phyloP scores from a whole-genome alignment of 2,329 filamentous ascomycete genomes.

The Colletotrichum siamense region DNA sequence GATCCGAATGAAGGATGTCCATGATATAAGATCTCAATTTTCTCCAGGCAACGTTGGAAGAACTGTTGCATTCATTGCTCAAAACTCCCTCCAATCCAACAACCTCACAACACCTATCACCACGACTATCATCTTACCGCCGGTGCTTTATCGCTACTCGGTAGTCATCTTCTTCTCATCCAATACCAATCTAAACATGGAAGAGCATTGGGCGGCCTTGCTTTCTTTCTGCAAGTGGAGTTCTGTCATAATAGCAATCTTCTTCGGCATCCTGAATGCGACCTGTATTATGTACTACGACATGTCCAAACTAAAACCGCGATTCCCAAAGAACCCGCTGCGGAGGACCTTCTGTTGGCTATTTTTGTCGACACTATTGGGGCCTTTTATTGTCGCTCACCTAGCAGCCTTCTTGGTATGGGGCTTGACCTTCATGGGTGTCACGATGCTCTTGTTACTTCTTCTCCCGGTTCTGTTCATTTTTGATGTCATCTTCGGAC shows the following conservation, averaged over 20 bases:
- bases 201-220: not conserved
- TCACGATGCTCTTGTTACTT: not conserved
- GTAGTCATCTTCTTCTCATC: not conserved
- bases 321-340: not conserved
- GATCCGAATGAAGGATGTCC: rapidly evolving
- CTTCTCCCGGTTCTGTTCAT: not conserved
- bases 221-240: not conserved
- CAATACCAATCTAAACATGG: not conserved
- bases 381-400: not conserved
- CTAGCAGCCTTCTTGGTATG: not conserved
- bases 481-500: not conserved
- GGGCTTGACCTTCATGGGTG: not conserved
- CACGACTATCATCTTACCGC: not conserved
- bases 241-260: not conserved
- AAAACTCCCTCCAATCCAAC: not conserved
- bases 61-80: not conserved
- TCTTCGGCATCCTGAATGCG: rapidly evolving
- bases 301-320: not conserved
- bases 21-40: rapidly evolving
- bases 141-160: not conserved
- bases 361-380: not conserved
- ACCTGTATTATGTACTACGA: not conserved
- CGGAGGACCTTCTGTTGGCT: not conserved
- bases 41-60: not conserved
- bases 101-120: not conserved